Percentiles rank a stretch among this genome's conserved stretches.
Evolutionary conservation across 805 yeast genomes (phyloP).

Genomic region (Candida coleopterorum): DNA sequence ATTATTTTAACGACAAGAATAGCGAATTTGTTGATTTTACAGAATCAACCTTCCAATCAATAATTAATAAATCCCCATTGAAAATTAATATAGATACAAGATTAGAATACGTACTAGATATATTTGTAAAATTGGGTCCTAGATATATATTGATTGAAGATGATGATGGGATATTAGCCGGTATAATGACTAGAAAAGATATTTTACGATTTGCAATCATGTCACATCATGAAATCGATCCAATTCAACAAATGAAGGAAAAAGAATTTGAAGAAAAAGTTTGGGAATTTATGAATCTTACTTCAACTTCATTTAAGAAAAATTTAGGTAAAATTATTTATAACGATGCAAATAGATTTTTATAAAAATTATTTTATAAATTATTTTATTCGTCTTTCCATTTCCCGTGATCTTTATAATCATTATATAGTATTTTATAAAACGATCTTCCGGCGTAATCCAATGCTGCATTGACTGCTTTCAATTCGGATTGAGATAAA

Average conservation of each 20-base stretch:
- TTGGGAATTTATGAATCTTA: conserved; percentile 28
- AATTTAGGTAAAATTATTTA: conserved; percentile 25
- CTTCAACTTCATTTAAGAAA: conserved; percentile 16
- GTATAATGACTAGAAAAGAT: conserved; percentile 84
- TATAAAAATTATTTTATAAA: conserved; percentile 16
- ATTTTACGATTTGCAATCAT: conserved; percentile 57
- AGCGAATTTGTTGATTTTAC: conserved; percentile 9
- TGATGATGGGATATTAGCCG: conserved; percentile 52
- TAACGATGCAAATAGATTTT: conserved; percentile 27
- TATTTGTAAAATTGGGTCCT: conserved; percentile 80
- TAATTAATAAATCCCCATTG: conserved; percentile 56
- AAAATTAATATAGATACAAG: conserved; percentile 50
- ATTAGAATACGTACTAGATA: conserved; percentile 56
- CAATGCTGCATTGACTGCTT: conserved; percentile 54
- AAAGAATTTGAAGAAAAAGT: conserved; percentile 26
- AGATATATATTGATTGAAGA: conserved; percentile 59
- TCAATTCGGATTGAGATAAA: conserved; percentile 62
- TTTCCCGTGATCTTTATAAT: conserved; percentile 72
- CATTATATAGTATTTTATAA: conserved; percentile 62
- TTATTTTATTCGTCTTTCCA: conserved; percentile 58
- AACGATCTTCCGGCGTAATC: conserved; percentile 68
- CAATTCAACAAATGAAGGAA: conserved; percentile 11
- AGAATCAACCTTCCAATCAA: conserved; percentile 12
- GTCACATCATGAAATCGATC: conserved; percentile 15
- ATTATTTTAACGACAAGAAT: conserved; percentile 9